A percentile compares a stretch with the other conserved stretches of the same genome.
phyloP scores from a whole-genome alignment of 2,329 filamentous ascomycete genomes.

The Pyrenochaeta sp. region DNA sequence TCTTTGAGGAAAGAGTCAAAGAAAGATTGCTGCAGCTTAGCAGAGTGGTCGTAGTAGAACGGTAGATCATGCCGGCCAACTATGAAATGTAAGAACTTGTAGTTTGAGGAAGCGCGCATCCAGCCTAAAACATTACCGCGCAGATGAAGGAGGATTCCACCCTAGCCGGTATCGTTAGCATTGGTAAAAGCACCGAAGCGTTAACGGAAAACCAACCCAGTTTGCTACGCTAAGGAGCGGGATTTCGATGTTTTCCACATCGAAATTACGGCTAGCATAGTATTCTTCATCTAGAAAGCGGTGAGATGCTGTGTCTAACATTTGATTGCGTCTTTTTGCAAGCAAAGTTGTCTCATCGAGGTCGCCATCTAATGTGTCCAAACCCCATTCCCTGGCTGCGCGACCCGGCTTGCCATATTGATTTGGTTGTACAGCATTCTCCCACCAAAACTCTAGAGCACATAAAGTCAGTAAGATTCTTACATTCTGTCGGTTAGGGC shows the following conservation, averaged over 20 bases:
- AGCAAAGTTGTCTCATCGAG: constrained; percentile 49
- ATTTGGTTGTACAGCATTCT: constrained; percentile 69
- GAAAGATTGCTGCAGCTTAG: constrained; percentile 69
- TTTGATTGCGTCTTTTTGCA: constrained; percentile 50
- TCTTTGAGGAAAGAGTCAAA: constrained; percentile 67
- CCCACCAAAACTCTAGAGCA: constrained; percentile 63
- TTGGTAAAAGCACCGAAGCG: too few species aligned
- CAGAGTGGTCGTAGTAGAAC: constrained; percentile 50
- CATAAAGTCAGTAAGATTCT: too few species aligned
- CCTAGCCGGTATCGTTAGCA: constrained; percentile 30
- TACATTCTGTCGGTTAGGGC: too few species aligned
- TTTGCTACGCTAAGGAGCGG: constrained; percentile 71
- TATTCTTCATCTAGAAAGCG: constrained; percentile 68
- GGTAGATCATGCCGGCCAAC: constrained; percentile 3
- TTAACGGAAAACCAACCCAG: constrained; percentile 55
- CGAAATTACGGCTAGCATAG: constrained; percentile 69
- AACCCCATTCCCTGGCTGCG: background rate
- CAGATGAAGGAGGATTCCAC: constrained; percentile 71
- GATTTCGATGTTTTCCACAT: constrained; percentile 69
- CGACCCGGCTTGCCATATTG: constrained; percentile 5
- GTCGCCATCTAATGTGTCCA: constrained; percentile 6
- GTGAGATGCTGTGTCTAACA: constrained; percentile 43
- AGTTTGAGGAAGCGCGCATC: constrained; percentile 65
- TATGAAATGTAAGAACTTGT: constrained; percentile 67
- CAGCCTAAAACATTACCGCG: constrained; percentile 73